A percentile compares a stretch with the other conserved stretches of the same genome.
Evolutionary conservation across 2,329 filamentous ascomycete genomes (phyloP).

Genomic region (Coniochaeta hoffmannii): DNA sequence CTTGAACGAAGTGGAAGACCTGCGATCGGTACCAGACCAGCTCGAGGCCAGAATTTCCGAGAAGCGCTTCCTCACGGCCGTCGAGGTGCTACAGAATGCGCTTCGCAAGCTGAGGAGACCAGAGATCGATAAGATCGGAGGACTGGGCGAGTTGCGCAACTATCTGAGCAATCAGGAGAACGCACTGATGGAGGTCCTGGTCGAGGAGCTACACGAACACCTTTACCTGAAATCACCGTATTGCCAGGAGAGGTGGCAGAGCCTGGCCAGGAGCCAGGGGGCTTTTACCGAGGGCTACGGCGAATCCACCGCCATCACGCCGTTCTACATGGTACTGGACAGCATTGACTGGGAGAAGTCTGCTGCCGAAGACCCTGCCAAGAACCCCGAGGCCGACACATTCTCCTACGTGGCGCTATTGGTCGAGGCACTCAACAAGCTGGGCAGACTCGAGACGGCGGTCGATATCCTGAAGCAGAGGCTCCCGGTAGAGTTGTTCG

Average conservation of each 20-base stretch:
- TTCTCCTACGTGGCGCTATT: slow-evolving; percentile 88
- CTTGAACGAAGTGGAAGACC: slow-evolving; percentile 76
- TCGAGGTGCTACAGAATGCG: slow-evolving; percentile 85
- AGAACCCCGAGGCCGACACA: slow-evolving; percentile 91
- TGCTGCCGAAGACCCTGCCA: slow-evolving; percentile 78
- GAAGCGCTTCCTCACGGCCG: slow-evolving; percentile 87
- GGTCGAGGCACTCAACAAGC: slow-evolving; percentile 82
- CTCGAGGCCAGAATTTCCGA: slow-evolving; percentile 92
- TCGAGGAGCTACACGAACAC: slow-evolving; percentile 97
- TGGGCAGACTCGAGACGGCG: slow-evolving; percentile 77
- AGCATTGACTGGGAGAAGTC: slow-evolving; percentile 51
- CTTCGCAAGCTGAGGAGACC: slow-evolving; percentile 76
- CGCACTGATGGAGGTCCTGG: slow-evolving; percentile 82
- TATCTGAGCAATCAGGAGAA: slow-evolving; percentile 93
- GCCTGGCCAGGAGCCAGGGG: slow-evolving; percentile 61
- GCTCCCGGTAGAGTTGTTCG: slow-evolving; percentile 87
- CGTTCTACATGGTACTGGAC: slow-evolving; percentile 55
- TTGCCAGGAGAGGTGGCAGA: slow-evolving; percentile 92
- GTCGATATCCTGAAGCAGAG: slow-evolving; percentile 89
- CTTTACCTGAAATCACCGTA: slow-evolving; percentile 97
- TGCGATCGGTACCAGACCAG: slow-evolving; percentile 84
- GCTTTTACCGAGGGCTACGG: slow-evolving; percentile 40
- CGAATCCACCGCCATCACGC: slow-evolving; percentile 36
- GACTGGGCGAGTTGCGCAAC: slow-evolving; percentile 73
- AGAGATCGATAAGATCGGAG: slow-evolving; percentile 86